A percentile compares a stretch with the other conserved stretches of the same genome.
phyloP scores from a whole-genome alignment of 106 monocot species.

The Xerophyta viscosa region DNA sequence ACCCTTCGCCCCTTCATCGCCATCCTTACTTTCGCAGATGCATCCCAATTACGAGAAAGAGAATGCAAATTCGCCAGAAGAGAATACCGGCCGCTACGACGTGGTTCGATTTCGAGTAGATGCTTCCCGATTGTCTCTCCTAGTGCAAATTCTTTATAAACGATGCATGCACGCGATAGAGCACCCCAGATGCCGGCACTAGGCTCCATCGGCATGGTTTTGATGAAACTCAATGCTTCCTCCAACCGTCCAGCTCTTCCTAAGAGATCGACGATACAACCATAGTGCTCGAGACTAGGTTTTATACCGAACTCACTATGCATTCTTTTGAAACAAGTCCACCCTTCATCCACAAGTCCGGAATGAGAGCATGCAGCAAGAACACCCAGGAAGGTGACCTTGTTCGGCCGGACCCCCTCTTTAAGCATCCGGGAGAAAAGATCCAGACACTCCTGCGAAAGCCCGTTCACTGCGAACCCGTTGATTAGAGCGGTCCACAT shows the following conservation, averaged over 20 bases:
- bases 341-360: conserved; percentile 34
- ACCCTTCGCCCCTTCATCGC: conserved; percentile 28
- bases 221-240: conserved; percentile 32
- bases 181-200: conserved; percentile 47
- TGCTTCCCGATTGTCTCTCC: conserved; percentile 32
- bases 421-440: conserved; percentile 25
- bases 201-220: conserved; percentile 38
- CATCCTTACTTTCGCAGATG: conserved; percentile 22
- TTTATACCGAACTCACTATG: conserved; percentile 5
- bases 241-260: conserved; percentile 30
- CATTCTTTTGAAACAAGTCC: conserved; percentile 23
- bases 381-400: conserved; percentile 33
- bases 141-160: conserved; percentile 23
- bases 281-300: conserved; percentile 42
- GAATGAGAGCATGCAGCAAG: conserved; percentile 34
- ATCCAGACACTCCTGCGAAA: conserved; percentile 14
- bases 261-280: conserved; percentile 54
- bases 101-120: conserved; percentile 28
- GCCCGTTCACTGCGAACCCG: conserved; percentile 34
- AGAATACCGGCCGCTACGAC: conserved; percentile 29
- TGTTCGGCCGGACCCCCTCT: conserved; percentile 25
- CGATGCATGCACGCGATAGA: conserved; percentile 35
- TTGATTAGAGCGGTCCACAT: conserved; percentile 47
- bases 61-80: conserved; percentile 40
- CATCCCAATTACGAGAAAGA: conserved; percentile 24